Evolutionary conservation across 176 grass and related monocot species (phyloP).

Genomic region (Carex pumila): DNA sequence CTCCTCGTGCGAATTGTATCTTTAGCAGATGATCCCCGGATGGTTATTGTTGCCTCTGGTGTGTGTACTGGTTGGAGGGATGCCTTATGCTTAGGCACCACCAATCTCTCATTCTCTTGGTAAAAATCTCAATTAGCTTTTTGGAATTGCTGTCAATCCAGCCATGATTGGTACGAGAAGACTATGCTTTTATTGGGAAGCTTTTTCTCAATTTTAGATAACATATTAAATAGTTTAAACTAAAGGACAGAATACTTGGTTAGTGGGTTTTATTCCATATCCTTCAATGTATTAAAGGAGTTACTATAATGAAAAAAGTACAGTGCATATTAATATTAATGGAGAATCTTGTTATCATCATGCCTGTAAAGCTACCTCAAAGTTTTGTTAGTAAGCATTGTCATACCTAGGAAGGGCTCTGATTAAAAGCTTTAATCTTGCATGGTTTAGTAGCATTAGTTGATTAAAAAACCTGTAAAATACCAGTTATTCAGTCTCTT

Average conservation of each 20-base stretch:
- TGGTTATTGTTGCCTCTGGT: conserved; percentile 54
- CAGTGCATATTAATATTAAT: neutral
- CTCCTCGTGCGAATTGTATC: conserved; percentile 63
- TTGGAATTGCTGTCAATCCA: neutral
- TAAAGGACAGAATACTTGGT: neutral
- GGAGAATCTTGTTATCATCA: neutral
- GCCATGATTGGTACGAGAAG: neutral
- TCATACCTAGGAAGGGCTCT: neutral
- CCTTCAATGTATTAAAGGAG: neutral
- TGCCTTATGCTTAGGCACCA: conserved; percentile 54
- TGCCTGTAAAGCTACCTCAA: neutral
- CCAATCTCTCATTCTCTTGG: conserved; percentile 66
- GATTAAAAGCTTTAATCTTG: neutral
- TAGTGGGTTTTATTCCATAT: neutral
- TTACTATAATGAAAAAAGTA: neutral
- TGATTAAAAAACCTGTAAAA: neutral
- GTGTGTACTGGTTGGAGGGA: conserved; percentile 93
- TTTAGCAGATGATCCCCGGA: conserved; percentile 45
- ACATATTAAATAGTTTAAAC: neutral
- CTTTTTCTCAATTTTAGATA: neutral
- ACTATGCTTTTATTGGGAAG: neutral
- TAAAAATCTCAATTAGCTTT: conserved; percentile 6
- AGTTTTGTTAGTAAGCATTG: neutral
- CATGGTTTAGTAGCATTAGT: neutral
- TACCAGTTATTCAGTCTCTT: neutral